Percentiles rank a stretch among this genome's conserved stretches.
These are phyloP conservation scores for Aspergillus uvarum DNA, from an alignment of 2,329 filamentous ascomycete genomes.

Conservation along the genomic window DNA sequence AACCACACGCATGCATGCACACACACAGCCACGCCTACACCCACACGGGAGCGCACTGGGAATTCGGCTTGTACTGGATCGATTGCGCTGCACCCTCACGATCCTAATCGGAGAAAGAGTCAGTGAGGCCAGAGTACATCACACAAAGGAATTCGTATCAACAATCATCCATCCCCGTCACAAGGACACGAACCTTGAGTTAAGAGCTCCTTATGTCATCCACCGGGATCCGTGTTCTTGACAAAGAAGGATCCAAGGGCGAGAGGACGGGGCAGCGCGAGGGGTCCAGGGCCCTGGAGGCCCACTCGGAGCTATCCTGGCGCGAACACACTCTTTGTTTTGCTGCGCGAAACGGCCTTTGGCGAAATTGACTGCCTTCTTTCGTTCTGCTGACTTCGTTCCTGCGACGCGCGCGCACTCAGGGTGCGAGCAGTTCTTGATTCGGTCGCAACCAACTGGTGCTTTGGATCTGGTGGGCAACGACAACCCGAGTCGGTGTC, in stretches of 20 bases:
- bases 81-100: constrained; percentile 11
- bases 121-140: background rate
- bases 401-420: background rate
- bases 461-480: background rate
- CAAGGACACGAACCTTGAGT: constrained; percentile 12
- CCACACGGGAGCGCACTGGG: background rate
- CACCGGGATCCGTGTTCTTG: constrained; percentile 17
- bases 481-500: constrained; percentile 7
- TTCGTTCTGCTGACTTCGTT: background rate
- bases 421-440: background rate
- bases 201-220: constrained; percentile 13
- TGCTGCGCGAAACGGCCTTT: constrained; percentile 1
- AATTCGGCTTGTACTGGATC: background rate
- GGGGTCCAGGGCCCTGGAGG: constrained; percentile 14
- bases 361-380: background rate
- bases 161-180: constrained; percentile 6
- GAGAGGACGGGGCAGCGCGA: constrained; percentile 10
- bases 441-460: background rate
- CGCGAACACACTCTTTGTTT: constrained; percentile 2
- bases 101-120: background rate
- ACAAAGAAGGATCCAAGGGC: constrained; percentile 16
- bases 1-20: background rate
- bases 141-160: background rate
- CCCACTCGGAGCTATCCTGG: constrained; percentile 14
- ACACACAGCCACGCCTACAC: background rate